Percentiles rank a stretch among this genome's conserved stretches.
phyloP scores from a whole-genome alignment of 1,284 basidiomycete genomes.

The Ustilago lituana region DNA sequence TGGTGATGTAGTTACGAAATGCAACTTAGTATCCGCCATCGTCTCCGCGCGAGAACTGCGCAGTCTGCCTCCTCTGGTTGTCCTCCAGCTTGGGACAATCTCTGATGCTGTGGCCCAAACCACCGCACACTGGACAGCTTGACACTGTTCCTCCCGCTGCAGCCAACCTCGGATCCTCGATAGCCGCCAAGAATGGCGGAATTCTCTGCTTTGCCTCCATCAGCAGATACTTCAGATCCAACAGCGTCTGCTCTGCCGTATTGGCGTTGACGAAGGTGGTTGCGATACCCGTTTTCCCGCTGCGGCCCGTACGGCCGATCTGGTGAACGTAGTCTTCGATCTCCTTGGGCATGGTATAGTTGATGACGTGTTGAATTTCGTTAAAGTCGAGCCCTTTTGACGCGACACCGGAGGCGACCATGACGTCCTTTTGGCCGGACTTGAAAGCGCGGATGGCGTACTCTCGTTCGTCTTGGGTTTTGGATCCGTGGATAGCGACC shows the following conservation, averaged over 20 bases:
- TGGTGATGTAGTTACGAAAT: too few relatives aligned
- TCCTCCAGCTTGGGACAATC: conserved; percentile 98
- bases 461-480: conserved; percentile 97
- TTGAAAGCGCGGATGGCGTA: conserved; percentile 99
- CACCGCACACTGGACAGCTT: conserved; percentile 96
- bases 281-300: conserved; percentile 98
- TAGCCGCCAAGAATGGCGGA: conserved; percentile 89
- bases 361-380: conserved; percentile 97
- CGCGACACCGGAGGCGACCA: conserved; percentile 97
- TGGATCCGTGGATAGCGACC: conserved; percentile 97
- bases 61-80: conserved; percentile 73
- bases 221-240: conserved; percentile 95
- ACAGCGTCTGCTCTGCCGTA: conserved; percentile 90
- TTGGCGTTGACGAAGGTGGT: conserved; percentile 99
- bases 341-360: conserved; percentile 99
- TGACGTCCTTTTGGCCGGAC: conserved; percentile 94
- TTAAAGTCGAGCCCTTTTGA: conserved; percentile 98
- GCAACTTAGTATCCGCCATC: conserved; percentile 31
- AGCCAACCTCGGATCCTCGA: conserved; percentile 83
- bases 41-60: conserved; percentile 39
- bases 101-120: conserved; percentile 90
- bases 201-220: conserved; percentile 98
- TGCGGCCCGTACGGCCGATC: conserved; percentile 96
- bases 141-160: conserved; percentile 79
- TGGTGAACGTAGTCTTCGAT: conserved; percentile 83